Conservation (phyloP, 2,329 filamentous ascomycete genomes). For the Microdochium nivale region DNA sequence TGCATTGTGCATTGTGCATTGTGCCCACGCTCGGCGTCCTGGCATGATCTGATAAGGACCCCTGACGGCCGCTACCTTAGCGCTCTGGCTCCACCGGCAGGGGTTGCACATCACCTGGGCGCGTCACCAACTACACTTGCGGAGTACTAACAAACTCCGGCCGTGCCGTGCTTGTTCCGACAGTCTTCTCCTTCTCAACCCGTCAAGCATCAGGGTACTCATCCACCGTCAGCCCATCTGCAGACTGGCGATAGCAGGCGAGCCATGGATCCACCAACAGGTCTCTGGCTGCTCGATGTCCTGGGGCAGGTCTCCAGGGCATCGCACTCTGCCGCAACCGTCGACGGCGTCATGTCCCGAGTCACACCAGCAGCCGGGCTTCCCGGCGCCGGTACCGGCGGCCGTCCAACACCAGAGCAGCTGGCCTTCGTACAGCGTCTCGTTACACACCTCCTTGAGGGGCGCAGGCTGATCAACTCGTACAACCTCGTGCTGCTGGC, state of each 20-base stretch:
- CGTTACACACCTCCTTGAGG: slow-evolving; percentile 20
- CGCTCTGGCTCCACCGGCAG: neutral
- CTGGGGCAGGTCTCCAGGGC: neutral
- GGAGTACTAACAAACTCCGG: neutral
- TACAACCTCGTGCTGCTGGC: slow-evolving; percentile 25
- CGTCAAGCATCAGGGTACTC: neutral
- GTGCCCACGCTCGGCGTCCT: neutral
- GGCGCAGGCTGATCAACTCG: slow-evolving; percentile 19
- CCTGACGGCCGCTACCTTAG: neutral
- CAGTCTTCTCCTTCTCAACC: neutral
- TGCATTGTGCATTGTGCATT: neutral
- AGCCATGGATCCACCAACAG: neutral
- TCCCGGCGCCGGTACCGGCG: neutral
- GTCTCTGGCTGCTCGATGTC: neutral
- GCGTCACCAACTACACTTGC: neutral
- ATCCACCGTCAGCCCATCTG: neutral
- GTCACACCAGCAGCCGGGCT: neutral
- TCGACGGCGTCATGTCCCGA: neutral
- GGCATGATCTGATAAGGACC: neutral
- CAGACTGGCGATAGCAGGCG: neutral
- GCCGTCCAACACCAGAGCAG: slow-evolving; percentile 16
- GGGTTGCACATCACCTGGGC: neutral
- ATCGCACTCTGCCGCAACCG: neutral
- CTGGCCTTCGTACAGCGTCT: slow-evolving; percentile 23
- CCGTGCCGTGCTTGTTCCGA: neutral